These are phyloP conservation scores for Parafenestella ontariensis DNA, from an alignment of 2,329 filamentous ascomycete genomes.

Conservation along the genomic window DNA sequence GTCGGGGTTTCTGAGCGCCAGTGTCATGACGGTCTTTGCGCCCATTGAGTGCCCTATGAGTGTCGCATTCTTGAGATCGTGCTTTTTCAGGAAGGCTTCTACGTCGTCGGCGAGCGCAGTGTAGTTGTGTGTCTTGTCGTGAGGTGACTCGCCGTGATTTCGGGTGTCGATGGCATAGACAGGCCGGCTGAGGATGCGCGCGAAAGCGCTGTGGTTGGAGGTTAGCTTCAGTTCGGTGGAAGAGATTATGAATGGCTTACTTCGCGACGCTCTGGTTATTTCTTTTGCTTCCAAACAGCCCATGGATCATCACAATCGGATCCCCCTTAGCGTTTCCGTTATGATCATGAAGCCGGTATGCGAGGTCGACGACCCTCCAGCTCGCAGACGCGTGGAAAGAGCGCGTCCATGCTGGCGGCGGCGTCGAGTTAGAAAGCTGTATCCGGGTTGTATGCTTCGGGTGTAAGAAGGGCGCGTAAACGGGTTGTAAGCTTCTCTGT, in stretches of 20 bases:
- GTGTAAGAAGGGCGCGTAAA: conserved; percentile 14
- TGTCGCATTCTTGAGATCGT: conserved; percentile 72
- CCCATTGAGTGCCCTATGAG: conserved; percentile 98
- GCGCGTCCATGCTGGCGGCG: conserved; percentile 29
- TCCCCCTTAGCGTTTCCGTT: conserved; percentile 49
- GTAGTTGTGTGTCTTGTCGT: conserved; percentile 80
- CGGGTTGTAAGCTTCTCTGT: conserved; percentile 11
- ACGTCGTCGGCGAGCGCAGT: conserved; percentile 82
- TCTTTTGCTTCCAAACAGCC: conserved; percentile 92
- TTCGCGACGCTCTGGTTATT: conserved; percentile 96
- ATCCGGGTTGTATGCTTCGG: conserved; percentile 20
- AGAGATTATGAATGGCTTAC: conserved; percentile 54
- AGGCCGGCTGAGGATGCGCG: conserved; percentile 78
- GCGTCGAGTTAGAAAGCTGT: background rate
- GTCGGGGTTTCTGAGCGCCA: conserved; percentile 75
- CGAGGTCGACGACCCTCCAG: conserved; percentile 38
- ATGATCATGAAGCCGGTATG: conserved; percentile 46
- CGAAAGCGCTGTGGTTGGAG: conserved; percentile 67
- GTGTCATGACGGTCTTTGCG: conserved; percentile 89
- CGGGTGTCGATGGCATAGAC: conserved; percentile 88
- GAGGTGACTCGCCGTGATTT: conserved; percentile 92
- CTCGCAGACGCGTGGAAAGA: conserved; percentile 37
- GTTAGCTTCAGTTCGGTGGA: background rate
- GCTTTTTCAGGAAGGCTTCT: conserved; percentile 75
- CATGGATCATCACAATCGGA: conserved; percentile 89